Evolutionary conservation across 495 filamentous ascomycete genomes (phyloP), one percentile per base, ranked within the genome.

Genomic region (Polyplosphaeria fusca): DNA sequence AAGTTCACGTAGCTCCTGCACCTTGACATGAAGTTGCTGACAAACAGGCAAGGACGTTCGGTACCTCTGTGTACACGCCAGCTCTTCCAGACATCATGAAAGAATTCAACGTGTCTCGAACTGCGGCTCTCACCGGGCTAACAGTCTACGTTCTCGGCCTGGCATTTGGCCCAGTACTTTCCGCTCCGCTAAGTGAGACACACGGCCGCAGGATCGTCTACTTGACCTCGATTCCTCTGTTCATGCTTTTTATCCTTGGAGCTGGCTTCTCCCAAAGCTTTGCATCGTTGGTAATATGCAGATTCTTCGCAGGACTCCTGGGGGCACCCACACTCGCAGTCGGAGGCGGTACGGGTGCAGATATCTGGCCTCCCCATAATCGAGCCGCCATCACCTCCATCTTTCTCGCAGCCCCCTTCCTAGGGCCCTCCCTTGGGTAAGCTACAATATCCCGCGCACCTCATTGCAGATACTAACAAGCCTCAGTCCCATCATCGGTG

Each of bases 191-290:
- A 26, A 64, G 55, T 46, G 71, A 74, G 56, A 68, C 45, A 1
- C 48, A 60, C 25, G 71, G 71, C 1, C 54, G 71, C 2, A 55
- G 40, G 25, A 52, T 69, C 13, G 70, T 74, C 3, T 74, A 70
- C 52, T 27, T 59, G 18, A 22, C 46, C 5, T 64, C 76, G 1
- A 61, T 74, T 0, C 80, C 80, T 0, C 19, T 83, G 0, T 80
- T 73, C 38, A 76, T 77, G n/a, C 64, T 87, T 4, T 89, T 88
- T 69, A 79, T 77, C 0, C 56, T 87, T 11, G 86, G 85, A 14
- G 75, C 79, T 9, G 83, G 77, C 0, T 72, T 84, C 19, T 76
- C 81, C 1, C 73, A 76, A 16, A 79, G 70, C 20, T 79, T 88
- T 39, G 79, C 71, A 24, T 73, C 75, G 0, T 66, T 88, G 12